Base-by-base conservation (phyloP, 1,139 yeast species). In the Candida albicans region DNA sequence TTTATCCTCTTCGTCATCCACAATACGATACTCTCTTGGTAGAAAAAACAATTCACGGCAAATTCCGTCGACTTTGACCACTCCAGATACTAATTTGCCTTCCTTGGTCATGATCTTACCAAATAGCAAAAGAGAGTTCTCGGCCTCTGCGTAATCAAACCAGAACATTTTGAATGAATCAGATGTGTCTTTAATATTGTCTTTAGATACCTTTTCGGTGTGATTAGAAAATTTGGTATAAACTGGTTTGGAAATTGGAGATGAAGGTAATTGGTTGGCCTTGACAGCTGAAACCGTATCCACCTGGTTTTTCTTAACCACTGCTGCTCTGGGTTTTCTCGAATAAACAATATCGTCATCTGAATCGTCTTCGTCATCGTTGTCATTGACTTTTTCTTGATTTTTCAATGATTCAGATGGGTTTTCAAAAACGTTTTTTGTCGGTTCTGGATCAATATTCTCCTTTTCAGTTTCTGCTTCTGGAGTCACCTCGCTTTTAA, bases 71-170 rank as follows among this genome's bases (percentile, higher is more conserved):
- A 93, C 70, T 57, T 88, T 93, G 12, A 91, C 81, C 67, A 89
- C 82, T 14, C 88, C 89, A 1, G 96, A 87, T 2, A 84, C 87
- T 32, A 77, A 62, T 12, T 73, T 70, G 1, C 80, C 83, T 43
- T 83, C 82, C 26, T 73, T 70, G 4, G 90, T 75, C 49, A 73
- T 68, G 8, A 84, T 75, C 58, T 90, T 90, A 42, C 99, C 99
- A 60, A 87, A 93, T n/a, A 93, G 70, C 13, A 89, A 67, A 35
- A 95, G 66, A 0, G 82, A 67, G 51, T 77, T 77, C 45, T 84
- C 89, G 15, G 85, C 79, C 59, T 93, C 98, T 36, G 87, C 76
- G 61, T 82, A 90, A 61, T 95, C 99, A 33, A 87, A 68, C 98
- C 98, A 95, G 60, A 78, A 93, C 82, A 93, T 83, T 55, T 80